Conservation (phyloP, 2,329 filamentous ascomycete genomes). For the Colletotrichum chlorophyti region DNA sequence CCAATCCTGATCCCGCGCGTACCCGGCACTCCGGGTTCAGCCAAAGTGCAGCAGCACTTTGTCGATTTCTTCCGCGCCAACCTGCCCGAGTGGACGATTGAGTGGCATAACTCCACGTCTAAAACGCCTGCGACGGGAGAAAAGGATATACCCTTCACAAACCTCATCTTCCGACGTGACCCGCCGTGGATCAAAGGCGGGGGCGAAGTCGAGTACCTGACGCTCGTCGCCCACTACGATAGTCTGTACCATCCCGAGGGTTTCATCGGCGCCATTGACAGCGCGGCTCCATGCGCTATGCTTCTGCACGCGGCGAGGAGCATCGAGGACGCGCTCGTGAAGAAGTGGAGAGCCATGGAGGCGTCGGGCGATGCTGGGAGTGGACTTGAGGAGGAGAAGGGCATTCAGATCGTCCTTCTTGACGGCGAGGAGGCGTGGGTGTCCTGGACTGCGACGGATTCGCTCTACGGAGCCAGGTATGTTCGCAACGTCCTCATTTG, state of each 20-base stretch:
- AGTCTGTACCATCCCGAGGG: constrained; percentile 80
- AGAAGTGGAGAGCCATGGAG: constrained; percentile 81
- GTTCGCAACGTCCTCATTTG: constrained; percentile 26
- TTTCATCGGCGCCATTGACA: constrained; percentile 94
- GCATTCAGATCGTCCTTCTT: constrained; percentile 86
- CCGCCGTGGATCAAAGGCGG: constrained; percentile 81
- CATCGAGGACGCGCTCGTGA: constrained; percentile 79
- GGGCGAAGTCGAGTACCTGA: constrained; percentile 80
- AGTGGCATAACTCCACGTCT: constrained; percentile 89
- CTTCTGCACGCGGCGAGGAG: constrained; percentile 84
- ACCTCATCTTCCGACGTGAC: constrained; percentile 85
- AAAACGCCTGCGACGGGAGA: constrained; percentile 79
- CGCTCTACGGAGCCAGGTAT: constrained; percentile 85
- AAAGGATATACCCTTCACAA: constrained; percentile 79
- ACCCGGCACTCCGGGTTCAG: constrained; percentile 81
- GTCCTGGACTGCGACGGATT: constrained; percentile 81
- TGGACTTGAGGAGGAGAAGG: constrained; percentile 75
- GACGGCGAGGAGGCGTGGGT: constrained; percentile 95
- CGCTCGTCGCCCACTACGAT: constrained; percentile 94
- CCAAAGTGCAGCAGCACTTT: constrained; percentile 80
- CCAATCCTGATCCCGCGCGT: constrained; percentile 90
- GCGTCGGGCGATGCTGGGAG: constrained; percentile 59
- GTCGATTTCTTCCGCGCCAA: constrained; percentile 77
- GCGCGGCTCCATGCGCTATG: constrained; percentile 93
- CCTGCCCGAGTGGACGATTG: constrained; percentile 80